phyloP scores from a whole-genome alignment of 148 eudicot species.

The Vaccinium vitisidaea region DNA sequence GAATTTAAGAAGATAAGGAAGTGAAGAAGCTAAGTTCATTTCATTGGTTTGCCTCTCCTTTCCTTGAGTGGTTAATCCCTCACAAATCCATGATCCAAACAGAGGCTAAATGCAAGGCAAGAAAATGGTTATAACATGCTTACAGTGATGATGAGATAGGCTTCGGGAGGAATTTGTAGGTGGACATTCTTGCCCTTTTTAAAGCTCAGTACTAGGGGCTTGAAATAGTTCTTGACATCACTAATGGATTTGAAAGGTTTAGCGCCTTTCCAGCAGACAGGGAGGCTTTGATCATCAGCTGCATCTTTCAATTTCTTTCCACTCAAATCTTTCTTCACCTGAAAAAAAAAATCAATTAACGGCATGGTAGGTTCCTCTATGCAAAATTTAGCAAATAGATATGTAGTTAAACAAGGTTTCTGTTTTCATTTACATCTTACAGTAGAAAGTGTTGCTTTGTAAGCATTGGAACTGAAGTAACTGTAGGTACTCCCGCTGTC shows the following conservation, averaged over 20 bases:
- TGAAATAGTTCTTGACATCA: slow-evolving; percentile 59
- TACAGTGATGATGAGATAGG: slow-evolving; percentile 75
- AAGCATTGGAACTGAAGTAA: slow-evolving; percentile 61
- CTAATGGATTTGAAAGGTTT: slow-evolving; percentile 59
- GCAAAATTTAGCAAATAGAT: background rate
- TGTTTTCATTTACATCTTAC: slow-evolving; percentile 35
- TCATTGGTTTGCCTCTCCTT: background rate
- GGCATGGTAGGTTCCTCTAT: background rate
- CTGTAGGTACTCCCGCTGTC: slow-evolving; percentile 96
- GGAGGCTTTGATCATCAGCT: slow-evolving; percentile 66
- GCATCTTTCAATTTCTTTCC: slow-evolving; percentile 47
- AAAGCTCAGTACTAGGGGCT: slow-evolving; percentile 59
- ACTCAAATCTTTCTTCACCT: slow-evolving; percentile 61
- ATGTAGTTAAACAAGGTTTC: background rate
- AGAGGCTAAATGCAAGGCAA: background rate
- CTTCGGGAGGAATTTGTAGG: slow-evolving; percentile 64
- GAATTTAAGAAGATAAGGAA: background rate
- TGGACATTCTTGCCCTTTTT: slow-evolving; percentile 43
- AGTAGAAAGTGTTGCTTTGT: slow-evolving; percentile 47
- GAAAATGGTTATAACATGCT: slow-evolving; percentile 6
- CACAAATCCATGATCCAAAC: background rate
- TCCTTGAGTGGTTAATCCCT: background rate
- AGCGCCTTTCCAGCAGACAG: slow-evolving; percentile 87
- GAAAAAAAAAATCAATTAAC: slow-evolving; percentile 6
- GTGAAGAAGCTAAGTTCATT: slow-evolving; percentile 2